phyloP scores from a whole-genome alignment of 2,329 filamentous ascomycete species.

The Botrytis porri region DNA sequence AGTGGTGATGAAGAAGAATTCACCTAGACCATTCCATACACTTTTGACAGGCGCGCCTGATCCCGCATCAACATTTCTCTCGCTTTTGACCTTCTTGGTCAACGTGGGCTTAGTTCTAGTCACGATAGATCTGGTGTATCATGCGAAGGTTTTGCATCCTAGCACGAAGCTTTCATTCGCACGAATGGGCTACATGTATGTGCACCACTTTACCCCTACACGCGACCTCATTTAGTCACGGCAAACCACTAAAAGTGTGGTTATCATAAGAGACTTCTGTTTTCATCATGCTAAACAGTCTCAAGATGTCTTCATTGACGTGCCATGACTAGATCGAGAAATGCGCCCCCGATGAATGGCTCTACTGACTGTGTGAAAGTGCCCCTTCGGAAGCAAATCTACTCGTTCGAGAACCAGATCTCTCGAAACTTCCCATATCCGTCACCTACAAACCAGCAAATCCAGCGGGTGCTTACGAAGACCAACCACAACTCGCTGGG shows the following conservation, averaged over 20 bases:
- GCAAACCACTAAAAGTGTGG: background rate
- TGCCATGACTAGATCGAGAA: background rate
- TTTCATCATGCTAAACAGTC: background rate
- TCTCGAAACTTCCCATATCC: slow-evolving; percentile 69
- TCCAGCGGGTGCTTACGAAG: slow-evolving; percentile 50
- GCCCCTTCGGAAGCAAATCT: slow-evolving; percentile 77
- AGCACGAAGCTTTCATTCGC: slow-evolving; percentile 78
- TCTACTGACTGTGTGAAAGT: slow-evolving; percentile 3
- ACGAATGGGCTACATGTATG: slow-evolving; percentile 74
- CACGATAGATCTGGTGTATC: slow-evolving; percentile 74
- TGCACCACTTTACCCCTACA: background rate
- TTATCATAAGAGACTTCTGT: background rate
- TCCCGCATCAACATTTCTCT: slow-evolving; percentile 63
- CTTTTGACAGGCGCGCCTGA: slow-evolving; percentile 75
- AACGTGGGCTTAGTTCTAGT: slow-evolving; percentile 69
- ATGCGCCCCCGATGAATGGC: background rate
- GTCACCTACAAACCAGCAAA: slow-evolving; percentile 62
- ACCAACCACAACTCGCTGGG: slow-evolving; percentile 65
- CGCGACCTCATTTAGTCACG: background rate
- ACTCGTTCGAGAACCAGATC: slow-evolving; percentile 79
- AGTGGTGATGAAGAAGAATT: slow-evolving; percentile 55
- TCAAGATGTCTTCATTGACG: background rate
- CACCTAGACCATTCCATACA: slow-evolving; percentile 57
- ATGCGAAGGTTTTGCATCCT: slow-evolving; percentile 66
- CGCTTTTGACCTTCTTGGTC: slow-evolving; percentile 64